Conservation (phyloP, 768 basidiomycete genomes). For the Dendrothele bispora region DNA sequence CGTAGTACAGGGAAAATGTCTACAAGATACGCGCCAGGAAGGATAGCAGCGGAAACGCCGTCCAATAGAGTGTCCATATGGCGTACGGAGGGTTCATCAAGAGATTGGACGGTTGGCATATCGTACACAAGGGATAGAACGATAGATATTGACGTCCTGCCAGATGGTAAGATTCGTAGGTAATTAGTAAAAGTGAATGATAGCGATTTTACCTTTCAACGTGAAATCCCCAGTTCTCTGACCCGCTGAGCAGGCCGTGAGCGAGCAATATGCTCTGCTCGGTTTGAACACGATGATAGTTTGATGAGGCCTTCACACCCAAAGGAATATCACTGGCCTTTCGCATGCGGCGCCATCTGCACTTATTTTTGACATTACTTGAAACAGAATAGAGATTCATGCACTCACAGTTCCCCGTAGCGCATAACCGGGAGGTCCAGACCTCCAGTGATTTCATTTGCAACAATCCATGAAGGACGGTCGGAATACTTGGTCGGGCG, state of each 20-base stretch:
- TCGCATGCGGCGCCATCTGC: constrained; percentile 7
- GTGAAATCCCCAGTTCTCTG: not conserved
- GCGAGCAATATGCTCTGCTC: constrained; percentile 1
- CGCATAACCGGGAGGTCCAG: not conserved
- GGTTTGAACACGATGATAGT: constrained; percentile 2
- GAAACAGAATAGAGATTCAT: not conserved
- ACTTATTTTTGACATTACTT: not conserved
- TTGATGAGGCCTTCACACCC: not conserved
- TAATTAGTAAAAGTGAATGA: not conserved
- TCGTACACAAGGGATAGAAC: constrained; percentile 3
- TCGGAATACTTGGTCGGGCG: constrained; percentile 5
- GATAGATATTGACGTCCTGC: not conserved
- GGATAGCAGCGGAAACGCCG: not conserved
- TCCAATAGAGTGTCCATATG: not conserved
- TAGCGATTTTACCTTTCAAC: not conserved
- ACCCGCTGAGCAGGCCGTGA: not conserved
- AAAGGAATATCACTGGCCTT: constrained; percentile 2
- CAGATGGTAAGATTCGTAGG: not conserved
- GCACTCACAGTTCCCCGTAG: constrained; percentile 1
- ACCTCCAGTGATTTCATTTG: not conserved
- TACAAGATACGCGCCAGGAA: constrained; percentile 5
- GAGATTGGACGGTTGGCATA: not conserved
- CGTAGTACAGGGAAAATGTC: not conserved
- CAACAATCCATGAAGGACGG: constrained; percentile 1
- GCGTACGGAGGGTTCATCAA: not conserved